phyloP scores from a whole-genome alignment of 352 stramenopile species.

The Pythium scleroteichum region DNA sequence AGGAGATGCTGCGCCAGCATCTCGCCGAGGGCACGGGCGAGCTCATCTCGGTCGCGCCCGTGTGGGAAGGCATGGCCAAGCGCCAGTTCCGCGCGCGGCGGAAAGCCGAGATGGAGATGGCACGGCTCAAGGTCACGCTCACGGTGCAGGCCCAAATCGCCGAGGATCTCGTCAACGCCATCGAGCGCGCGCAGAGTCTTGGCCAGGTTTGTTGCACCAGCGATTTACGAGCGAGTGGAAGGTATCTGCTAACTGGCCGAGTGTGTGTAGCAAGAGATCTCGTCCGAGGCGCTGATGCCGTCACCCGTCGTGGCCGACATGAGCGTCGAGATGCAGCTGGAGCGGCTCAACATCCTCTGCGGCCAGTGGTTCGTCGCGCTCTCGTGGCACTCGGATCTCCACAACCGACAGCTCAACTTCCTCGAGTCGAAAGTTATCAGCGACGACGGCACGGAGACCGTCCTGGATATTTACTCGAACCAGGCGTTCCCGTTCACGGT shows the following conservation, averaged over 20 bases:
- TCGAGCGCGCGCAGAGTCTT: neutral
- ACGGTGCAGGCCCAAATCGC: neutral
- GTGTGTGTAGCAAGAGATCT: neutral
- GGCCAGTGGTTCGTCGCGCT: constrained; percentile 15
- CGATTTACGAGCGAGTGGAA: too few species aligned
- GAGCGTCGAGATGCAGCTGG: constrained; percentile 1
- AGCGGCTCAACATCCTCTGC: constrained; percentile 4
- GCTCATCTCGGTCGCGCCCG: constrained; percentile 5
- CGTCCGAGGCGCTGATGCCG: neutral
- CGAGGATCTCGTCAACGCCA: neutral
- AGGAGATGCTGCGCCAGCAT: constrained; percentile 1
- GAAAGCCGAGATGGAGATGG: constrained; percentile 3
- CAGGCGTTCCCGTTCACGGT: constrained; percentile 7
- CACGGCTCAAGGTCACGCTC: neutral
- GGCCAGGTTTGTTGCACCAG: constrained; percentile 2
- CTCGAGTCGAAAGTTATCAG: constrained; percentile 10
- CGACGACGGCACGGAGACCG: constrained; percentile 8
- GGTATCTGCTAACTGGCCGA: neutral
- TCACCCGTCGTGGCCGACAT: neutral
- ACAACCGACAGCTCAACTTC: neutral
- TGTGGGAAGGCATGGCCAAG: constrained; percentile 7
- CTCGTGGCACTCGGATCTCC: constrained; percentile 6
- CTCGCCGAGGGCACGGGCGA: constrained; percentile 3
- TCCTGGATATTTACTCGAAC: constrained; percentile 13
- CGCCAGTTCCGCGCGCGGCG: constrained; percentile 6